Percentiles rank a stretch among this genome's conserved stretches.
phyloP scores from a whole-genome alignment of 768 basidiomycete genomes.

The Tephrocybe rancida region DNA sequence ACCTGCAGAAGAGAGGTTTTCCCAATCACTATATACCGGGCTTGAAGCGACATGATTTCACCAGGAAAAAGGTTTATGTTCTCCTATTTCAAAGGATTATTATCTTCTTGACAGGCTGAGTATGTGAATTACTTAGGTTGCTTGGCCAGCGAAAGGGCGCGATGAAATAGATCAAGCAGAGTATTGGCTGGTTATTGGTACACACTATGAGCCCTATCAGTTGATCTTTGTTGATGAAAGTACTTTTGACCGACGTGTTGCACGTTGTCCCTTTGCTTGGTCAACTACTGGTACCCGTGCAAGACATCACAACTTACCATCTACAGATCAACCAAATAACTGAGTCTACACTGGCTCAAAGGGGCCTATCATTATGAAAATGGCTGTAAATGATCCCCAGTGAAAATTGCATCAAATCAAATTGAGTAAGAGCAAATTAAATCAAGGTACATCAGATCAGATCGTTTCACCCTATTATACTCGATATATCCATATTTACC shows the following conservation, averaged over 20 bases:
- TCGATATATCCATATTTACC: too few relatives aligned
- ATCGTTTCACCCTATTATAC: too few relatives aligned
- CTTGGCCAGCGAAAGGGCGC: slow-evolving; percentile 21
- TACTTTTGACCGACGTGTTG: slow-evolving; percentile 22
- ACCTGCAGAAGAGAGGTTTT: slow-evolving; percentile 15
- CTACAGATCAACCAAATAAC: too few relatives aligned
- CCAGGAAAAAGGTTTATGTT: slow-evolving; percentile 15
- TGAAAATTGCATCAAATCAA: too few relatives aligned
- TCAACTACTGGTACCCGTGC: slow-evolving; percentile 26
- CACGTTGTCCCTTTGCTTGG: slow-evolving; percentile 25
- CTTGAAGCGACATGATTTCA: slow-evolving; percentile 16
- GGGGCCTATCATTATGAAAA: too few relatives aligned
- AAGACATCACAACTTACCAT: slow-evolving; percentile 19
- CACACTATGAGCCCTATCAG: slow-evolving; percentile 21
- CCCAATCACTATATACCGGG: slow-evolving; percentile 16
- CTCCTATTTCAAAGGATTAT: too few relatives aligned
- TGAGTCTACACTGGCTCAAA: too few relatives aligned
- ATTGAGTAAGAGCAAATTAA: too few relatives aligned
- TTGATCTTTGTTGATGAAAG: slow-evolving; percentile 34
- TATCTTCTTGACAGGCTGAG: too few relatives aligned
- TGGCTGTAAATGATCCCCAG: too few relatives aligned
- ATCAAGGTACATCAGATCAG: too few relatives aligned
- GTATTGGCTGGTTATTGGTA: slow-evolving; percentile 18
- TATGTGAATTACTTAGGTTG: too few relatives aligned
- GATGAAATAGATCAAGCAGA: slow-evolving; percentile 19